Evolutionary conservation across 441 rosid species (phyloP).

Genomic region (Croton setiger): DNA sequence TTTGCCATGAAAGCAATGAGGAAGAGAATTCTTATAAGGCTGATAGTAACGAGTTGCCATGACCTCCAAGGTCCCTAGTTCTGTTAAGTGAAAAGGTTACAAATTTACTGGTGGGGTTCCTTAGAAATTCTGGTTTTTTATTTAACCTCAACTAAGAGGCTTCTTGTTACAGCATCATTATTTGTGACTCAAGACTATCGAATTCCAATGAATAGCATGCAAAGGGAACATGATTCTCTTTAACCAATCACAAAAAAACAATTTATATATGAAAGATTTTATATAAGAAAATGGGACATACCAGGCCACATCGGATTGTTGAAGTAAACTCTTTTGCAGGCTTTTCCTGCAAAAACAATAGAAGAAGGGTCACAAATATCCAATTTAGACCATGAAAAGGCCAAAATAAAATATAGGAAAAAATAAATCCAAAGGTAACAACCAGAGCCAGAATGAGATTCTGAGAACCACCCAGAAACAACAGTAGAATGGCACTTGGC

Average conservation of each 20-base stretch:
- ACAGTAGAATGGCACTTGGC: conserved; percentile 92
- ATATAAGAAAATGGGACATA: conserved; percentile 25
- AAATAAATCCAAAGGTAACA: conserved; percentile 21
- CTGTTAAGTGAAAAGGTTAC: background rate
- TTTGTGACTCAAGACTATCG: background rate
- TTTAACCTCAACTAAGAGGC: background rate
- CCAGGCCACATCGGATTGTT: conserved; percentile 99
- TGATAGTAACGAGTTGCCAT: background rate
- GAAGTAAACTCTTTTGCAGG: conserved; percentile 58
- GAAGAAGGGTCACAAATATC: conserved; percentile 1
- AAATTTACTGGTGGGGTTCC: background rate
- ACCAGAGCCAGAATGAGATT: conserved; percentile 61
- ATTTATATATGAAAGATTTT: background rate
- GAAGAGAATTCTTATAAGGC: too few species aligned
- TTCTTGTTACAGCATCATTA: background rate
- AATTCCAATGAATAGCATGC: background rate
- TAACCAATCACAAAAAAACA: background rate
- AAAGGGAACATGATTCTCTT: background rate
- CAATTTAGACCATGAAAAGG: conserved; percentile 10
- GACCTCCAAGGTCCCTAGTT: background rate
- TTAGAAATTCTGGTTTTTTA: background rate
- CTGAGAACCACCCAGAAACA: conserved; percentile 99
- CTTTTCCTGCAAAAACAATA: conserved; percentile 37
- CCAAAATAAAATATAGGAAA: background rate
- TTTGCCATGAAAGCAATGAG: background rate